Conservation (phyloP, 495 filamentous ascomycete genomes). For the Symbiotaphrina buchneri region DNA sequence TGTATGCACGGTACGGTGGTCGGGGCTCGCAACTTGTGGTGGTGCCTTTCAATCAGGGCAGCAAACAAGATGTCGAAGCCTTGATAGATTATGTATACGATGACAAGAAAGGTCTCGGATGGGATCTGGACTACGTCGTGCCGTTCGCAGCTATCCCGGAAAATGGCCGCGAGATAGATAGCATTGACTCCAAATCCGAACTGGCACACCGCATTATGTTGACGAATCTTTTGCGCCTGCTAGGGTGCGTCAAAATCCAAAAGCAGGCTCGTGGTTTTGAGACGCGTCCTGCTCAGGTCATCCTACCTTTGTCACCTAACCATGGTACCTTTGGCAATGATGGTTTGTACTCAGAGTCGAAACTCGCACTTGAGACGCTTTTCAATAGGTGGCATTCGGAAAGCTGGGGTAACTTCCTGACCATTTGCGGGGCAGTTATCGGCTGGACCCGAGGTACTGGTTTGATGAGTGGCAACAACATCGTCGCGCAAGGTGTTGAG, state of each 20-base stretch:
- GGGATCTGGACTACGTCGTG: conserved; percentile 92
- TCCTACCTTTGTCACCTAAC: conserved; percentile 90
- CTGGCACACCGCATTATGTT: conserved; percentile 98
- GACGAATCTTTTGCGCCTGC: conserved; percentile 80
- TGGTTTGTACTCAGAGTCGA: conserved; percentile 95
- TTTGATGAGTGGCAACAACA: conserved; percentile 95
- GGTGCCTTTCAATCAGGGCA: conserved; percentile 96
- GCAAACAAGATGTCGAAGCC: conserved; percentile 88
- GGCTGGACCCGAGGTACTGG: conserved; percentile 98
- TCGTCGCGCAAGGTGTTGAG: conserved; percentile 92
- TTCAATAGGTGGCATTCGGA: conserved; percentile 99
- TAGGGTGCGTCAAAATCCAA: conserved; percentile 76
- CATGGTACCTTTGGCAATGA: conserved; percentile 98
- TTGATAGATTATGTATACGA: conserved; percentile 93
- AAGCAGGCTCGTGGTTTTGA: conserved; percentile 75
- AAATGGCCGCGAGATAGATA: conserved; percentile 93
- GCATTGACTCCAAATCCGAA: conserved; percentile 94
- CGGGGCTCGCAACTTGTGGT: conserved; percentile 93
- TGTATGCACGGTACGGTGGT: conserved; percentile 86
- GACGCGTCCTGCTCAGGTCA: conserved; percentile 88
- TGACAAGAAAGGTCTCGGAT: conserved; percentile 85
- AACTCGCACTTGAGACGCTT: conserved; percentile 85
- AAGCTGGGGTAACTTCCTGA: conserved; percentile 93
- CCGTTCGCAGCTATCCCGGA: conserved; percentile 96
- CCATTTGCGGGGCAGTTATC: conserved; percentile 95